Evolutionary conservation across 2,329 filamentous ascomycete genomes (phyloP), one percentile per base, ranked within the genome.

Genomic region (Alternaria arbusti): DNA sequence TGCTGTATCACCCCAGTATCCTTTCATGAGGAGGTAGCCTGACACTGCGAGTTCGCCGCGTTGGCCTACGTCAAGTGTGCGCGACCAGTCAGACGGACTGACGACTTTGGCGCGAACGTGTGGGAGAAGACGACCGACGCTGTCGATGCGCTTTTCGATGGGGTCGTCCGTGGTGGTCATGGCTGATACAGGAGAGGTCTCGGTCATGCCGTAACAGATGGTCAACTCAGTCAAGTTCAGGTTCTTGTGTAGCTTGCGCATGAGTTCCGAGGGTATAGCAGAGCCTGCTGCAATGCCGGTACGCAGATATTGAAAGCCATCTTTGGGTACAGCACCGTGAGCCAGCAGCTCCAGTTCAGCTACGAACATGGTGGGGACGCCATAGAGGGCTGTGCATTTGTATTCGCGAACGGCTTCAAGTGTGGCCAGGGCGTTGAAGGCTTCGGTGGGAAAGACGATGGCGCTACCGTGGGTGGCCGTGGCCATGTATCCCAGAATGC

Each of bases 141-240:
- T 91, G 43, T 88, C 85, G 55, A 93, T 91, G 44, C 94, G 86
- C 79, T 91, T 91, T 40, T 86, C 86, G 3, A 93, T 83, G 0
- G 92, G 89, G 75, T 97, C 94, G 17, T 87, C 81, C 0, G 92
- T 94, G 0, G 88, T 84, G 0, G 94, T 97, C 94, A 97, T 97
- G 67, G 87, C 88, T 50, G 75, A 80, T 4, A 93, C 91, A 44
- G 91, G 91, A 52, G 85, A 87, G 1, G 94, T 97, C 81, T 97
- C 94, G 2, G 94, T 97, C 94, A 97, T 97, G 65, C 94, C 94
- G 79, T 97, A 98, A 84, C 94, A 97, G 67, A 97, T 97, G 0
- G 94, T 95, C 22, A 98, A 82, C 59, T 97, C 91, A 0, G 86
- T 87, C 17, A 98, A 83, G 52, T 96, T 96, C 9, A 98, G 84